These are phyloP conservation scores for Amanita thiersii DNA, from an alignment of 768 basidiomycete genomes.

Conservation along the genomic window DNA sequence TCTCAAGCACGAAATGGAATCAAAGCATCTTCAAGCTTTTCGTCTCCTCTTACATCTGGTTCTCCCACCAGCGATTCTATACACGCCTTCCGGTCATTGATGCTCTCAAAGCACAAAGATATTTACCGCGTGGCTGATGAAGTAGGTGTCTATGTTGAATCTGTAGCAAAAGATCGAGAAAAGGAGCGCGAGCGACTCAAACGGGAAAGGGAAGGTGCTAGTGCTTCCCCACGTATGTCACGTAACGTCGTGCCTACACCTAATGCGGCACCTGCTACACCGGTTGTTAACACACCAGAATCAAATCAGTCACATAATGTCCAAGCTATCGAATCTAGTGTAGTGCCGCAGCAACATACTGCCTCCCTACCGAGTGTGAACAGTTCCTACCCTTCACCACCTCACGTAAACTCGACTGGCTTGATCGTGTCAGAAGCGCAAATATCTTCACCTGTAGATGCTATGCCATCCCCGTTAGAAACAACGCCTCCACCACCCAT, in stretches of 20 bases:
- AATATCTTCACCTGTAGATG: slow-evolving; percentile 18
- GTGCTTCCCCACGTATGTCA: slow-evolving; percentile 25
- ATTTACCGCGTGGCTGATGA: slow-evolving; percentile 49
- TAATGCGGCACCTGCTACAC: slow-evolving; percentile 7
- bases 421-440: slow-evolving; percentile 14
- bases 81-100: slow-evolving; percentile 41
- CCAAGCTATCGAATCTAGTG: background rate
- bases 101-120: slow-evolving; percentile 41
- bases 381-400: slow-evolving; percentile 58
- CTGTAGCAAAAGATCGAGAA: slow-evolving; percentile 69
- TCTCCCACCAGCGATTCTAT: slow-evolving; percentile 19
- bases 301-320: background rate
- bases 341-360: slow-evolving; percentile 11
- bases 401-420: slow-evolving; percentile 33
- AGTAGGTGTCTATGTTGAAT: slow-evolving; percentile 66
- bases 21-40: no score
- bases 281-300: slow-evolving; percentile 2
- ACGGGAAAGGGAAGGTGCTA: slow-evolving; percentile 48
- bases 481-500: slow-evolving; percentile 12
- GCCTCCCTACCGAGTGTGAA: slow-evolving; percentile 20
- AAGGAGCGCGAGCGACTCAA: slow-evolving; percentile 68
- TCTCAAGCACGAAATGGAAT: no score
- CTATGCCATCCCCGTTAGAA: slow-evolving; percentile 5
- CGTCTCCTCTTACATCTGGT: no score
- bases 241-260: slow-evolving; percentile 16